Evolutionary conservation across 2,329 filamentous ascomycete species (phyloP), one percentile per base, ranked within the genome.

Genomic region (Teratosphaeria viscida): DNA sequence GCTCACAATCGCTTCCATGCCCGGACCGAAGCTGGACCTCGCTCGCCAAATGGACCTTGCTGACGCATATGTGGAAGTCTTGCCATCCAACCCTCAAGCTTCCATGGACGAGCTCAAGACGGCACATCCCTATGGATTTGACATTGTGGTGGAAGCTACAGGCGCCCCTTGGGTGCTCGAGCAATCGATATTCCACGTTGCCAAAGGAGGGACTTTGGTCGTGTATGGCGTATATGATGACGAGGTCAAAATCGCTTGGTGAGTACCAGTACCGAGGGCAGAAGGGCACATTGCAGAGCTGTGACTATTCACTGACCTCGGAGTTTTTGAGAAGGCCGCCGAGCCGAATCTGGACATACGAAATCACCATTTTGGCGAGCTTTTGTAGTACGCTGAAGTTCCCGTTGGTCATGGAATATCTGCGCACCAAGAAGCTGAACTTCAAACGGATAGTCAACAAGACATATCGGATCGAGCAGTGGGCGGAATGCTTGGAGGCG

Each of bases 281-380:
- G 29, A 32, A 32, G 29, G 29, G 29, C 29, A 32, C 29, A 5
- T 32, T 32, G 29, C 7, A 32, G 4, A 32, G 4, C 29, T 5
- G 29, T 5, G 29, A 32, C 29, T 23, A 32, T 32, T 32, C 29
- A 32, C 29, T 32, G 29, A 32, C 29, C 29, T 32, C 29, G 7
- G 4, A 5, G 29, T 7, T 7, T 4, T 32, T 3, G 29, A 32
- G 2, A 32, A 32, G 29, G 85, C 78, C 84, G 5, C 87, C 87
- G n/a, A 79, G 81, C 71, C 87, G 86, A 77, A 89, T 90, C 67
- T 89, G 76, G 65, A 78, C 78, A 52, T 78, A 82, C 63, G 86
- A 89, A 72, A 87, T 90, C 66, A 88, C 85, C 65, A 87, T 90
- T 65, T 76, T 89, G 58, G 86, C 86, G 5, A 86, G 83, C 57